phyloP scores from a whole-genome alignment of 441 rosid species.

The Dalechampia spathulata region DNA sequence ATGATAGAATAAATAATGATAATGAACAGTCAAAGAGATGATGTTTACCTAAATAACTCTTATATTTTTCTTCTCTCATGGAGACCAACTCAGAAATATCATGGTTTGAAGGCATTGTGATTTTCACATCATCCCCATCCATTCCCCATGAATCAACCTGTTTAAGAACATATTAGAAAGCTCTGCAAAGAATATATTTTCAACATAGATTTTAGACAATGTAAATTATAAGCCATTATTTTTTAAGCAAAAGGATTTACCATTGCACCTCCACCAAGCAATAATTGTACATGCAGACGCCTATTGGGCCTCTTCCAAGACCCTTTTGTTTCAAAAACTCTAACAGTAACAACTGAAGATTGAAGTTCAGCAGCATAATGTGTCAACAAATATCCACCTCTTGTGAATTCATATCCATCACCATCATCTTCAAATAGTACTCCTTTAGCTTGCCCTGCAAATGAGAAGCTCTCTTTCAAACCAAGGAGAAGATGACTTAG shows the following conservation, averaged over 20 bases:
- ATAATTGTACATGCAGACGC: constrained; percentile 57
- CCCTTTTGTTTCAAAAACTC: constrained; percentile 65
- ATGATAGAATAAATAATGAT: too few relatives aligned
- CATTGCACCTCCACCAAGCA: constrained; percentile 85
- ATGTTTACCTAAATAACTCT: constrained; percentile 35
- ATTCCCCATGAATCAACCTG: constrained; percentile 86
- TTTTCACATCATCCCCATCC: constrained; percentile 74
- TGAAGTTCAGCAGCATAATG: constrained; percentile 61
- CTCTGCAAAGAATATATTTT: constrained; percentile 3
- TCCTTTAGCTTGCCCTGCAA: constrained; percentile 73
- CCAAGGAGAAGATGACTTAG: too few relatives aligned
- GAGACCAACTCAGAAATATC: constrained; percentile 41
- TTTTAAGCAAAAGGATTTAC: constrained; percentile 28
- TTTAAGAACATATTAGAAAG: constrained; percentile 12
- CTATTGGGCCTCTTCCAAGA: constrained; percentile 88
- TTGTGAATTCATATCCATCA: constrained; percentile 76
- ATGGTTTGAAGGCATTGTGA: constrained; percentile 51
- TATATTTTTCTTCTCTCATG: constrained; percentile 24
- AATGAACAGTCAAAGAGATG: not conserved
- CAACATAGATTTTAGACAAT: not conserved
- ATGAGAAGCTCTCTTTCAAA: too few relatives aligned
- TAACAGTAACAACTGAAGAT: constrained; percentile 56
- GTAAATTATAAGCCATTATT: not conserved
- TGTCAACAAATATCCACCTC: constrained; percentile 60
- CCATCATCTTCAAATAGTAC: constrained; percentile 82